A percentile compares a stretch with the other conserved stretches of the same genome.
Evolutionary conservation across 140 eudicot species (phyloP).

Genomic region (Erigeron philadelphicus): DNA sequence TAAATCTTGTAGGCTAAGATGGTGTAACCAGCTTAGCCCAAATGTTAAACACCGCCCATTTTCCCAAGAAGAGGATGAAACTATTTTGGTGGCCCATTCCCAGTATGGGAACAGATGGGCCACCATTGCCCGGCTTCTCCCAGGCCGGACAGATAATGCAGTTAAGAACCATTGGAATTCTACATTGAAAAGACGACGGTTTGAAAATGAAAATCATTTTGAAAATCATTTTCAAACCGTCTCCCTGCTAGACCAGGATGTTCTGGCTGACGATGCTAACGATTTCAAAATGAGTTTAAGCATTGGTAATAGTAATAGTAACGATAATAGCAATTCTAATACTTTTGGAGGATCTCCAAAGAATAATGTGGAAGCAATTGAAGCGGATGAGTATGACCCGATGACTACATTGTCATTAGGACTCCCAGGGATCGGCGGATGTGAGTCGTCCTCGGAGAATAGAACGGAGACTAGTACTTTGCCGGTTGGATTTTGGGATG

Average conservation of each 20-base stretch:
- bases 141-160: slow-evolving; percentile 69
- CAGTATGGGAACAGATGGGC: slow-evolving; percentile 66
- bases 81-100: slow-evolving; percentile 53
- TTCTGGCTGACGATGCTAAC: not conserved
- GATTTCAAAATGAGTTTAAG: slow-evolving; percentile 19
- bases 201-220: too few species aligned
- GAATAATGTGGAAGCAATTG: slow-evolving; percentile 4
- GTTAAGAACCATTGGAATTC: slow-evolving; percentile 75
- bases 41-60: slow-evolving; percentile 66
- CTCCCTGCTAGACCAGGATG: slow-evolving; percentile 4
- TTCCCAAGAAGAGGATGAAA: slow-evolving; percentile 47
- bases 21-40: slow-evolving; percentile 75
- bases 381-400: slow-evolving; percentile 31
- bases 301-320: not conserved
- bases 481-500: slow-evolving; percentile 50
- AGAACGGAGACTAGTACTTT: slow-evolving; percentile 22
- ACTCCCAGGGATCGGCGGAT: slow-evolving; percentile 46
- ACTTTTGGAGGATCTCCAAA: slow-evolving; percentile 29
- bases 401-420: slow-evolving; percentile 53
- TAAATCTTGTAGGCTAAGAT: slow-evolving; percentile 58
- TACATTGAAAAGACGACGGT: slow-evolving; percentile 46
- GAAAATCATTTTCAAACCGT: not conserved
- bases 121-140: slow-evolving; percentile 57
- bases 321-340: not conserved
- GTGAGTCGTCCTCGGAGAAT: slow-evolving; percentile 25